Evolutionary conservation across 805 yeast species (phyloP).

Genomic region (Candida tammaniensis): DNA sequence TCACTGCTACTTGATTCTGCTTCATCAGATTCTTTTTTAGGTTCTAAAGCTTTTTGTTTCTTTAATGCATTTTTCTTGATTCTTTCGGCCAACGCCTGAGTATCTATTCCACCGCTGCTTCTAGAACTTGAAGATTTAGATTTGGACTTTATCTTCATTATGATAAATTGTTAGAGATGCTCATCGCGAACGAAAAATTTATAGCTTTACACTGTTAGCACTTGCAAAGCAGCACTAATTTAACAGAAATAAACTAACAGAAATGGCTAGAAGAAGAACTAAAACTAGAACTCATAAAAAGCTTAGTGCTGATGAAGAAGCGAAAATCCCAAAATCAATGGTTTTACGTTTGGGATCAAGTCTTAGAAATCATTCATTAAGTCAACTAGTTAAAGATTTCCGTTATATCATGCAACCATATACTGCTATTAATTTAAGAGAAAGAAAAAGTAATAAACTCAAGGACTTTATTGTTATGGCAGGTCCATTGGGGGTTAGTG

Average conservation of each 20-base stretch:
- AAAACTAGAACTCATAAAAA: constrained; percentile 86
- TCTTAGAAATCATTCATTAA: constrained; percentile 72
- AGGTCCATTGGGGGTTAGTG: constrained; percentile 92
- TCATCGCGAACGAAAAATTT: constrained; percentile 2
- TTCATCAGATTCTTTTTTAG: constrained; percentile 11
- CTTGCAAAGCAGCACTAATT: no score
- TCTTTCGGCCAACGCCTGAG: constrained; percentile 54
- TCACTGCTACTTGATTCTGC: constrained; percentile 5
- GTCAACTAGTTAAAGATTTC: constrained; percentile 83
- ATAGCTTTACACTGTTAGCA: constrained; percentile 3
- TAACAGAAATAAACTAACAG: constrained; percentile 1
- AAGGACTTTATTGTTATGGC: constrained; percentile 98
- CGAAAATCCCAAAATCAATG: constrained; percentile 88
- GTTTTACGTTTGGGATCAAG: constrained; percentile 83
- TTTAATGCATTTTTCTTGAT: constrained; percentile 38
- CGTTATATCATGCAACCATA: constrained; percentile 94
- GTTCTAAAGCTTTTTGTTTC: constrained; percentile 15
- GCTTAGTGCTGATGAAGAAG: constrained; percentile 59
- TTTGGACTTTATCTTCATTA: constrained; percentile 3
- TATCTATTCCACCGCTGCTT: constrained; percentile 22
- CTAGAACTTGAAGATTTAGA: no score
- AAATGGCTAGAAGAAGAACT: constrained; percentile 42
- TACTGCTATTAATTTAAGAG: constrained; percentile 85
- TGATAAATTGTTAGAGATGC: not conserved
- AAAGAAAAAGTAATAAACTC: constrained; percentile 80